These are phyloP conservation scores for Chaetomiaceae sp. DNA, from an alignment of 2,329 filamentous ascomycete genomes.

Conservation along the genomic window DNA sequence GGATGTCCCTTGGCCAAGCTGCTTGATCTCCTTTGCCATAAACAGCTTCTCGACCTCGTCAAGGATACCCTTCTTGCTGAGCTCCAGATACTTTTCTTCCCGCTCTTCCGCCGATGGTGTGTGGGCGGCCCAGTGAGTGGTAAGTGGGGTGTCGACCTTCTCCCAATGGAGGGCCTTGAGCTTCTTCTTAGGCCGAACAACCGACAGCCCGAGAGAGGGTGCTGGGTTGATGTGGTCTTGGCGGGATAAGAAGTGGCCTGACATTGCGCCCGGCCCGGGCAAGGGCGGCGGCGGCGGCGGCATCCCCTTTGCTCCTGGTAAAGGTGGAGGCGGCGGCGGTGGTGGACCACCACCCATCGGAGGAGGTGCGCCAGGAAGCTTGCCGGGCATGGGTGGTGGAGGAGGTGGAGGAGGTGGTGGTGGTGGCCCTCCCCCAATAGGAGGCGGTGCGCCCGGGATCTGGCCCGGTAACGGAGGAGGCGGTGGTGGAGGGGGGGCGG, in stretches of 20 bases:
- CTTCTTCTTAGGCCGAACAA: slow-evolving; percentile 94
- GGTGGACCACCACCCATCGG: slow-evolving; percentile 22
- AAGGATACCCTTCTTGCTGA: slow-evolving; percentile 89
- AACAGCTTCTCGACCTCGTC: slow-evolving; percentile 98
- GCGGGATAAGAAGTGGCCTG: slow-evolving; percentile 71
- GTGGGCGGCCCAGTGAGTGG: slow-evolving; percentile 89
- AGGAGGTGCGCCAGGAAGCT: slow-evolving; percentile 30
- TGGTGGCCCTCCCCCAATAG: slow-evolving; percentile 19
- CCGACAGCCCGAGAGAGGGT: slow-evolving; percentile 65
- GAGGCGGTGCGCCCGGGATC: slow-evolving; percentile 36
- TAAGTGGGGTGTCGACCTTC: slow-evolving; percentile 88
- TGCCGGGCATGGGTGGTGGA: slow-evolving; percentile 40
- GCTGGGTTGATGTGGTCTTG: slow-evolving; percentile 51
- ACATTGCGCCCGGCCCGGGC: slow-evolving; percentile 58
- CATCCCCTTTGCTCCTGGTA: slow-evolving; percentile 39
- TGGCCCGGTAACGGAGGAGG: slow-evolving; percentile 47
- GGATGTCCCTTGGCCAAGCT: slow-evolving; percentile 64
- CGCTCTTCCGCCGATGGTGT: slow-evolving; percentile 80
- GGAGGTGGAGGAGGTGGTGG: slow-evolving; percentile 29
- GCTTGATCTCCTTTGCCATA: slow-evolving; percentile 93
- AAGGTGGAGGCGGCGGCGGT: slow-evolving; percentile 28
- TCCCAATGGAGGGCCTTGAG: slow-evolving; percentile 99
- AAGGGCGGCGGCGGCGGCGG: slow-evolving; percentile 51
- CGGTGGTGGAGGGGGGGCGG: slow-evolving; percentile 18
- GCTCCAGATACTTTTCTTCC: slow-evolving; percentile 92